Conservation (phyloP, 208 protist species). For the Trichomonas vaginalis region DNA sequence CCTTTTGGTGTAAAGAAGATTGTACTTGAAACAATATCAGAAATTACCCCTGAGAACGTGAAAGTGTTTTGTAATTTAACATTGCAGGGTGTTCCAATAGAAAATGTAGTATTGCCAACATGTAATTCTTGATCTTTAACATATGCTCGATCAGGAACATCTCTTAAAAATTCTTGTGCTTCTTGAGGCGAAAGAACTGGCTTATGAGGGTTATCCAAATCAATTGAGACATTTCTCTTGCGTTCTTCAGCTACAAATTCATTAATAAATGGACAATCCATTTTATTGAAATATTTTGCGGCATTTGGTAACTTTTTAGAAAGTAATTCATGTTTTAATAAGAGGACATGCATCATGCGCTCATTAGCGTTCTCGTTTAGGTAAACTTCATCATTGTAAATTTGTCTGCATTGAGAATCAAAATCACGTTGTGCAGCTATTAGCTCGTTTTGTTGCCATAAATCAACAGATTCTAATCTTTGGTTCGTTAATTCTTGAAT, state of each 20-base stretch:
- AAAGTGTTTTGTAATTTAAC: background rate
- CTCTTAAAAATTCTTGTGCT: background rate
- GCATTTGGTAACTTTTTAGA: background rate
- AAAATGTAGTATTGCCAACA: background rate
- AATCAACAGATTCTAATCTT: background rate
- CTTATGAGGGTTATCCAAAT: background rate
- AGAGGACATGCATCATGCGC: background rate
- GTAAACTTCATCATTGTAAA: background rate
- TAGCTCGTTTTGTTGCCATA: background rate
- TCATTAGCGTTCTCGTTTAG: background rate
- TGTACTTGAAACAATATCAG: background rate
- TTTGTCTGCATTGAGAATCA: background rate
- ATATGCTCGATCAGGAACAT: background rate
- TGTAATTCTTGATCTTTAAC: background rate
- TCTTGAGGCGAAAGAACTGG: background rate
- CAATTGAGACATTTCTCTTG: background rate
- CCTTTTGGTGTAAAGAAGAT: background rate
- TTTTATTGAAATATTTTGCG: background rate
- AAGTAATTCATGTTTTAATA: background rate
- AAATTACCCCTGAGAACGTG: background rate
- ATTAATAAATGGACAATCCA: background rate
- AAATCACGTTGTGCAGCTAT: background rate
- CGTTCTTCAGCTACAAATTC: background rate
- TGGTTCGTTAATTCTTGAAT: background rate
- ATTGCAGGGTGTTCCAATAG: background rate